These are phyloP conservation scores for Phytopythium litorale DNA, from an alignment of 352 stramenopile species.

Conservation along the genomic window DNA sequence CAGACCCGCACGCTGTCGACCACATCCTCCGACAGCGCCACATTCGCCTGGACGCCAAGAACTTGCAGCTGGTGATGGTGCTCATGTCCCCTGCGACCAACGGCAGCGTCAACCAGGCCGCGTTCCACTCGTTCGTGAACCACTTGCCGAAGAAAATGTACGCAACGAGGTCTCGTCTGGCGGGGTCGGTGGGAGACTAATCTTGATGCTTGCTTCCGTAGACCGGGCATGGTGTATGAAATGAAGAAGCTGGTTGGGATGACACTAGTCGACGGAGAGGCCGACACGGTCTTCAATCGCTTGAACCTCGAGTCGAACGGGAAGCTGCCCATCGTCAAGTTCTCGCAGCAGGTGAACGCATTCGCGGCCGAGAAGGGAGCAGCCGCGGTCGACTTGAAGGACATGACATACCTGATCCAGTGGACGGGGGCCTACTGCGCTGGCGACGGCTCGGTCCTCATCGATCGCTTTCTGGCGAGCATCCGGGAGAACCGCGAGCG, in stretches of 20 bases:
- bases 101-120: conserved; percentile 52
- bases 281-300: conserved; percentile 60
- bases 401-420: conserved; percentile 71
- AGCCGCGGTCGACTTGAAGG: conserved; percentile 54
- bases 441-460: conserved; percentile 54
- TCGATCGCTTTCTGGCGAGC: conserved; percentile 69
- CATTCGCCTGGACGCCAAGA: conserved; percentile 42
- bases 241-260: conserved; percentile 63
- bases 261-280: conserved; percentile 23
- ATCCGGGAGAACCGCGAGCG: conserved; percentile 68
- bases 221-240: conserved; percentile 48
- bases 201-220: not conserved
- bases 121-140: conserved; percentile 79
- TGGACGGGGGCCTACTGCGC: conserved; percentile 74
- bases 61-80: conserved; percentile 56
- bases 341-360: conserved; percentile 53
- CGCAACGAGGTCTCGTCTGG: conserved; percentile 2
- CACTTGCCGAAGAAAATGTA: conserved; percentile 81
- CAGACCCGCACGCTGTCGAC: conserved; percentile 54
- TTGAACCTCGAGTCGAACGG: conserved; percentile 73
- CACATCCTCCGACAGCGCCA: conserved; percentile 55
- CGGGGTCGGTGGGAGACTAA: not conserved
- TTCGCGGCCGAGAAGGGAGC: conserved; percentile 51
- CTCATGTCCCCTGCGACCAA: conserved; percentile 61
- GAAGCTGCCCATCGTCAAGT: conserved; percentile 55